Base-by-base conservation (phyloP, 441 rosid species). In the Croton setiger region DNA sequence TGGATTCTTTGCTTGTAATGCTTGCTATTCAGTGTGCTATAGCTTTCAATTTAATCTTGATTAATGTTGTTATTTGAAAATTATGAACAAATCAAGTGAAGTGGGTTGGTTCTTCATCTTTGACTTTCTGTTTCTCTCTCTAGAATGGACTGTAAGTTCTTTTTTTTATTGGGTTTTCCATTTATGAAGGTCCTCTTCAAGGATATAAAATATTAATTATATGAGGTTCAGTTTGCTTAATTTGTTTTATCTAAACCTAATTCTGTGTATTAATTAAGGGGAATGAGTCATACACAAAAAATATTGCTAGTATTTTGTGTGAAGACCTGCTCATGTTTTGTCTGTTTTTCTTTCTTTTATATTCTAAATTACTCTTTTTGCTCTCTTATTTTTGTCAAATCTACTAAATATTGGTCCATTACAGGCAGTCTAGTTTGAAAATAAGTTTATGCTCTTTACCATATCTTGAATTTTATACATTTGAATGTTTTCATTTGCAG, bases 111-210 rank as follows among this genome's bases (percentile, higher is more conserved):
- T n/a, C 35, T 33, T 36, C 62, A 39, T 67, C 39, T 39, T 37
- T 17, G 49, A 5, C 18, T 39, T 15, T 63, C 65, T 68, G 60
- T 23, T n/a, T 53, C 45, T 60, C 23, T 60, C 55, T 60, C 57
- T 53, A 5, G 39, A 47, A 61, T 71, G 53, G 59, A 67, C 45
- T 57, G 36, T 55, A 35, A 14, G 23, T 43, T 23, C 51, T 47
- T 21, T 10, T 47, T 39, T 60, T 64, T 44, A 21, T 63, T 65
- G 27, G 45, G 21, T 59, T 53, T 55, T 48, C 64, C 59, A 71
- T 58, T 75, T 59, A 57, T 60, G 70, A 70, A 65, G 55, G 67
- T 65, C 68, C 49, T 69, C 65, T 66, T 74, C 59, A 23, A 67
- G 64, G 55, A 33, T 52, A 60, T 68, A 31, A 23, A 44, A 56